Percentiles rank a stretch among this genome's conserved stretches.
These are phyloP conservation scores for Chrysanthemum makinoi DNA, from an alignment of 129 eudicot species.

Conservation along the genomic window DNA sequence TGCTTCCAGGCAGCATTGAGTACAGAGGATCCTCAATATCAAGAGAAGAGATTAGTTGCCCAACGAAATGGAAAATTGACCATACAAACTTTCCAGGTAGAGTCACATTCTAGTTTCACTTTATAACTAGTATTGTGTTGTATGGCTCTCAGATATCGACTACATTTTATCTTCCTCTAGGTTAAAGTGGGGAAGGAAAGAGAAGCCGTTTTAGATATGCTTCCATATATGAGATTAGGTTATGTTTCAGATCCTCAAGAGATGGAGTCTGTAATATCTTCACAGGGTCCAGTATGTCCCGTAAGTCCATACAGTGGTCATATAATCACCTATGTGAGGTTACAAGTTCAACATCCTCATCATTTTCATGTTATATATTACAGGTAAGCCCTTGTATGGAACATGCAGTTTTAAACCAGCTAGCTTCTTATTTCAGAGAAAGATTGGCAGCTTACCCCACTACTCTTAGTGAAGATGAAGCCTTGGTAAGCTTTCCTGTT, in stretches of 20 bases:
- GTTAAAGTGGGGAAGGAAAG: constrained; percentile 86
- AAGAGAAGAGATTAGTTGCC: constrained; percentile 93
- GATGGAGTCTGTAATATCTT: constrained; percentile 84
- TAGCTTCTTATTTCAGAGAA: constrained; percentile 61
- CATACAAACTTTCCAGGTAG: constrained; percentile 69
- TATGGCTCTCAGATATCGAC: constrained; percentile 16
- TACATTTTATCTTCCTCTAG: constrained; percentile 34
- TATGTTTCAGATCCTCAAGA: constrained; percentile 94
- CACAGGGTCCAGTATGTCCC: constrained; percentile 95
- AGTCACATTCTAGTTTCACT: constrained; percentile 15
- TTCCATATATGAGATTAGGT: constrained; percentile 93
- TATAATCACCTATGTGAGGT: constrained; percentile 11
- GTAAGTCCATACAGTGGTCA: constrained; percentile 44
- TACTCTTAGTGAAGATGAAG: constrained; percentile 71
- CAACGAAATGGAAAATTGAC: constrained; percentile 91
- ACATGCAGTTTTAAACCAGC: constrained; percentile 83
- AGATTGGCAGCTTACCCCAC: constrained; percentile 83
- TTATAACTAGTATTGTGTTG: constrained; percentile 3
- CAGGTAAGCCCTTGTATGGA: constrained; percentile 96
- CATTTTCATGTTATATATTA: constrained; percentile 14
- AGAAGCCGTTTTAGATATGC: constrained; percentile 83
- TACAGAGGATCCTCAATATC: constrained; percentile 98
- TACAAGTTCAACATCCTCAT: not conserved
- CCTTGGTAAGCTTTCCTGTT: constrained; percentile 48
- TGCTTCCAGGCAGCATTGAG: constrained; percentile 72